Conservation (phyloP, 768 basidiomycete genomes). For the Boletus pseudo-olivaceus region DNA sequence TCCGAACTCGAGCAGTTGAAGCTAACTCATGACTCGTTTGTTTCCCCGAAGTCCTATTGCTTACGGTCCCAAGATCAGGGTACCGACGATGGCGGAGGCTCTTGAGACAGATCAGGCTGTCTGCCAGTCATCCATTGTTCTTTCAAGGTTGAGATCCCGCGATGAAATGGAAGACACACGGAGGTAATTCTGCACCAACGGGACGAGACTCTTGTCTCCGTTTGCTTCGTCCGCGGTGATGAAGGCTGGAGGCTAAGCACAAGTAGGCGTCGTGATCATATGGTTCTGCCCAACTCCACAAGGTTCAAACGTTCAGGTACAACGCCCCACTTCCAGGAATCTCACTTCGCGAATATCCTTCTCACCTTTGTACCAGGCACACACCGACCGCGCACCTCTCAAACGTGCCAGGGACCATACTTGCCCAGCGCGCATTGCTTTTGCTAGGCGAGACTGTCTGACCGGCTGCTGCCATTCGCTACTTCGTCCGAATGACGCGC, state of each 20-base stretch:
- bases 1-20: background rate
- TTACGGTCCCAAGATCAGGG: slow-evolving; percentile 1
- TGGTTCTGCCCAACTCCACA: background rate
- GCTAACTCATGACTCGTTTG: background rate
- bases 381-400: background rate
- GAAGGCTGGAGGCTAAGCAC: background rate
- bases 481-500: background rate
- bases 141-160: slow-evolving; percentile 6
- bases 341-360: background rate
- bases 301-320: slow-evolving; percentile 1
- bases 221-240: slow-evolving; percentile 22
- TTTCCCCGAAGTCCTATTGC: background rate
- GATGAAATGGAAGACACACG: slow-evolving; percentile 18
- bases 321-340: background rate
- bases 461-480: background rate
- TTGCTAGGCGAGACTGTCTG: background rate
- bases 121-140: slow-evolving; percentile 5
- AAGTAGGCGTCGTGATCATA: background rate
- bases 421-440: background rate
- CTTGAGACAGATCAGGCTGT: slow-evolving; percentile 3
- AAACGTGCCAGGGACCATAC: background rate
- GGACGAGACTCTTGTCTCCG: background rate
- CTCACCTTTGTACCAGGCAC: background rate
- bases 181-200: background rate
- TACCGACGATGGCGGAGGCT: background rate